These are phyloP conservation scores for Phylloporus scabripes DNA, from an alignment of 768 basidiomycete species.

Conservation along the genomic window DNA sequence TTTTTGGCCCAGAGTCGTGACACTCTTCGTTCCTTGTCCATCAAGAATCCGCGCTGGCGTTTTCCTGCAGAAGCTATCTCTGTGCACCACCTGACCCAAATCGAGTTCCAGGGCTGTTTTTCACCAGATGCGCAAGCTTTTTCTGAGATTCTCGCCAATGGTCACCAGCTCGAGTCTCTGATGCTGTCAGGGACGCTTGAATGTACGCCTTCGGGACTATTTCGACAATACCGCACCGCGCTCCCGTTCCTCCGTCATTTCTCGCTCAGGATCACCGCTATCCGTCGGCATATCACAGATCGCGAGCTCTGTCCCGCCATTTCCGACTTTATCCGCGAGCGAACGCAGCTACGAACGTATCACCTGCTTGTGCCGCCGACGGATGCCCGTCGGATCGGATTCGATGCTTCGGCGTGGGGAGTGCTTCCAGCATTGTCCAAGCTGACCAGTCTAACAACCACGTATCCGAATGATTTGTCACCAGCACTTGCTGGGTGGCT, in stretches of 20 bases:
- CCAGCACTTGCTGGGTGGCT: slow-evolving; percentile 64
- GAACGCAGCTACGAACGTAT: slow-evolving; percentile 48
- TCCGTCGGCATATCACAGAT: slow-evolving; percentile 44
- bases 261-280: slow-evolving; percentile 43
- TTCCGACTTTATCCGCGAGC: slow-evolving; percentile 57
- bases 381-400: slow-evolving; percentile 53
- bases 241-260: slow-evolving; percentile 67
- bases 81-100: slow-evolving; percentile 57
- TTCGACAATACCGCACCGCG: slow-evolving; percentile 37
- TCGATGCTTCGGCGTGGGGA: slow-evolving; percentile 67
- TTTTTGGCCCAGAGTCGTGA: slow-evolving; percentile 50
- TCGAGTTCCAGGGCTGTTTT: slow-evolving; percentile 57
- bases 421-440: slow-evolving; percentile 54
- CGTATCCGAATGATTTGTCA: slow-evolving; percentile 58
- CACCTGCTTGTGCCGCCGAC: slow-evolving; percentile 40
- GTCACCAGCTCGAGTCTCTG: slow-evolving; percentile 59
- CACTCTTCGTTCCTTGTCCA: slow-evolving; percentile 47
- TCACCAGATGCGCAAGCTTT: slow-evolving; percentile 46
- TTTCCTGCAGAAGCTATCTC: slow-evolving; percentile 51
- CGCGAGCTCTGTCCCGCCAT: slow-evolving; percentile 65
- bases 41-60: slow-evolving; percentile 51
- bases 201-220: slow-evolving; percentile 45
- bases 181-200: slow-evolving; percentile 51
- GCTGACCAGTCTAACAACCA: slow-evolving; percentile 52
- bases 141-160: slow-evolving; percentile 54